A percentile compares a stretch with the other conserved stretches of the same genome.
Evolutionary conservation across 257 asterid species (phyloP).

Genomic region (Solanum chmielewskii): DNA sequence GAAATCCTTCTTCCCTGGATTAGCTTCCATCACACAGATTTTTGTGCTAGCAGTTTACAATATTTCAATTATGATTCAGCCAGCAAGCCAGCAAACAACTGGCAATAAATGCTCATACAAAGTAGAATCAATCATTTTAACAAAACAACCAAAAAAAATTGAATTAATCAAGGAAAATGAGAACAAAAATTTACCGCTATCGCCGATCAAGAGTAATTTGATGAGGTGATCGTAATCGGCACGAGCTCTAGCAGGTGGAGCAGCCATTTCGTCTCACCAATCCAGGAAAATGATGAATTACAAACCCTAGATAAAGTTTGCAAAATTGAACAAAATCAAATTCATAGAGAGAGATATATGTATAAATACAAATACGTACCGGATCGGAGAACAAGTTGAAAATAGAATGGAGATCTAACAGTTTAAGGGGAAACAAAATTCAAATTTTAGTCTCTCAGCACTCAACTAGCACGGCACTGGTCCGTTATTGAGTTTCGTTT

Average conservation of each 20-base stretch:
- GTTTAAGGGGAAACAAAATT: not conserved
- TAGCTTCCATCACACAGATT: not conserved
- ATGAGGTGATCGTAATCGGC: slow-evolving; percentile 48
- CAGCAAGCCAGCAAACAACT: not conserved
- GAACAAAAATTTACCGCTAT: slow-evolving; percentile 23
- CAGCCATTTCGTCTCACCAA: slow-evolving; percentile 25
- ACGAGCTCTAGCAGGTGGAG: slow-evolving; percentile 54
- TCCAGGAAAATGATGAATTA: not conserved
- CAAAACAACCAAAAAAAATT: not conserved
- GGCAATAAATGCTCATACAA: not conserved
- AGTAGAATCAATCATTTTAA: not conserved
- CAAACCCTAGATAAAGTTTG: not conserved
- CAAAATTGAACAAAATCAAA: not conserved
- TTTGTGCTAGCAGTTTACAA: not conserved
- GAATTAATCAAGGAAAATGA: not conserved
- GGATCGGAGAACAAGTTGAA: not conserved
- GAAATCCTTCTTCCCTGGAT: not conserved
- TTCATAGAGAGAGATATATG: not conserved
- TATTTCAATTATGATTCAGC: not conserved
- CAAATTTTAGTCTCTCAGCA: not conserved
- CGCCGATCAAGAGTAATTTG: slow-evolving; percentile 44
- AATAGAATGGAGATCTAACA: not conserved
- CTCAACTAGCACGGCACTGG: not conserved
- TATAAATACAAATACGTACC: not conserved
- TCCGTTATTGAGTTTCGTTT: not conserved